These are phyloP conservation scores for Globisporangium irregulare DNA, from an alignment of 352 stramenopile species.

Conservation along the genomic window DNA sequence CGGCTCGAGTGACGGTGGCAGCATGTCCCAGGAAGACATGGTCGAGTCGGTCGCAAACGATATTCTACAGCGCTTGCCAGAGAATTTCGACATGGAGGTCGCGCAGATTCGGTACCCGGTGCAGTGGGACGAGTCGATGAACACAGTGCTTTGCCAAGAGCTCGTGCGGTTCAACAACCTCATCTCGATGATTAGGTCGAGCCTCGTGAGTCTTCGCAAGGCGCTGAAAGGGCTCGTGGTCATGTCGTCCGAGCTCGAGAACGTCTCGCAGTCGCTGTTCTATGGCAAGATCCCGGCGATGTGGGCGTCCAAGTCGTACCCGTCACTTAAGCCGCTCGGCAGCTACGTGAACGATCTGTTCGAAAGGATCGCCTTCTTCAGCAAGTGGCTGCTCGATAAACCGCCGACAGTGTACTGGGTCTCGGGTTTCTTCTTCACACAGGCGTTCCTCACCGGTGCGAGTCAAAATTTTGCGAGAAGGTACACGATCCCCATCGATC, in stretches of 20 bases:
- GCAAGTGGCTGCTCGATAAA: slow-evolving; percentile 87
- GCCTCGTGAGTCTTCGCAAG: slow-evolving; percentile 84
- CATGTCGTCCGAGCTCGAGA: slow-evolving; percentile 93
- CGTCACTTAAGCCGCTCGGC: slow-evolving; percentile 90
- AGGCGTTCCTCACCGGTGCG: slow-evolving; percentile 94
- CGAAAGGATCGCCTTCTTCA: slow-evolving; percentile 89
- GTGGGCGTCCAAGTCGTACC: slow-evolving; percentile 91
- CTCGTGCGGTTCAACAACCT: slow-evolving; percentile 94
- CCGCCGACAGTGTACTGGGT: slow-evolving; percentile 92
- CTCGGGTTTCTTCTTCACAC: slow-evolving; percentile 95
- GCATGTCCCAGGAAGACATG: slow-evolving; percentile 87
- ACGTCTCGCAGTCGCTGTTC: slow-evolving; percentile 89
- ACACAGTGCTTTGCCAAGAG: slow-evolving; percentile 93
- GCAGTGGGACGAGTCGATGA: slow-evolving; percentile 92
- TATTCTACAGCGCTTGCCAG: slow-evolving; percentile 81
- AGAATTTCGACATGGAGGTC: slow-evolving; percentile 92
- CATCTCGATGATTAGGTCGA: slow-evolving; percentile 81
- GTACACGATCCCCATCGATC: slow-evolving; percentile 91
- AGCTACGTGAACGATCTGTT: slow-evolving; percentile 91
- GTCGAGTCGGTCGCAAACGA: slow-evolving; percentile 85
- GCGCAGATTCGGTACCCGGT: slow-evolving; percentile 91
- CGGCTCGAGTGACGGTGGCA: slow-evolving; percentile 52
- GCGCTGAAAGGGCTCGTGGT: slow-evolving; percentile 92
- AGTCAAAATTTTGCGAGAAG: slow-evolving; percentile 94
- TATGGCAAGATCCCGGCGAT: slow-evolving; percentile 90